Conservation (phyloP, 1,284 basidiomycete species). For the Ganoderma sinense region DNA sequence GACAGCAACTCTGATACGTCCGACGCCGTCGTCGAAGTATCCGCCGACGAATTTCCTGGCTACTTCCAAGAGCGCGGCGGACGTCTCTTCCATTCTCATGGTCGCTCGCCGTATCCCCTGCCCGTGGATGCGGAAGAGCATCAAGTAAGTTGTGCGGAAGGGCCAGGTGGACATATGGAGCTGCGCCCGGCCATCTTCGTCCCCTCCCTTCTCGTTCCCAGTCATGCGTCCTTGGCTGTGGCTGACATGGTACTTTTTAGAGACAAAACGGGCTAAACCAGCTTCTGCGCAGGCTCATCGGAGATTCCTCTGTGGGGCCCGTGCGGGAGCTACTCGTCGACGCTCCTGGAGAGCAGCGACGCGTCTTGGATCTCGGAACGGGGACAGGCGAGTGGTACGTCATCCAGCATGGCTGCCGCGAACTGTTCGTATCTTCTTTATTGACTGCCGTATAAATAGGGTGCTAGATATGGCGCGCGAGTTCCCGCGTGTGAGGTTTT, state of each 20-base stretch:
- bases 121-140: conserved; percentile 73
- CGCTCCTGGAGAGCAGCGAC: conserved; percentile 47
- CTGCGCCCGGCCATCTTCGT: background rate
- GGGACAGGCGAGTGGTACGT: conserved; percentile 75
- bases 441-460: conserved; percentile 49
- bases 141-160: conserved; percentile 49
- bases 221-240: background rate
- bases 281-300: conserved; percentile 55
- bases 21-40: conserved; percentile 49
- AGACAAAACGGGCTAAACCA: conserved; percentile 58
- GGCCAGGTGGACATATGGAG: background rate
- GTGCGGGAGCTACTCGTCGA: conserved; percentile 56
- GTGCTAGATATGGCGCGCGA: conserved; percentile 71
- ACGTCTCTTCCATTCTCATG: conserved; percentile 72
- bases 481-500: conserved; percentile 69
- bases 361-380: conserved; percentile 73
- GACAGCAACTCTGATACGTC: conserved; percentile 51
- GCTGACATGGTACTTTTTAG: conserved; percentile 44
- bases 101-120: conserved; percentile 65
- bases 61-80: conserved; percentile 64
- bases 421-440: conserved; percentile 2
- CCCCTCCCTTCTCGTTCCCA: conserved; percentile 2
- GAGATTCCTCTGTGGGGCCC: conserved; percentile 64
- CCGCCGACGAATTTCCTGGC: conserved; percentile 57
- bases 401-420: conserved; percentile 11